Percentiles rank a stretch among this genome's conserved stretches.
Conservation (phyloP, 2,329 filamentous ascomycete species). For the Penicillium sp. region DNA sequence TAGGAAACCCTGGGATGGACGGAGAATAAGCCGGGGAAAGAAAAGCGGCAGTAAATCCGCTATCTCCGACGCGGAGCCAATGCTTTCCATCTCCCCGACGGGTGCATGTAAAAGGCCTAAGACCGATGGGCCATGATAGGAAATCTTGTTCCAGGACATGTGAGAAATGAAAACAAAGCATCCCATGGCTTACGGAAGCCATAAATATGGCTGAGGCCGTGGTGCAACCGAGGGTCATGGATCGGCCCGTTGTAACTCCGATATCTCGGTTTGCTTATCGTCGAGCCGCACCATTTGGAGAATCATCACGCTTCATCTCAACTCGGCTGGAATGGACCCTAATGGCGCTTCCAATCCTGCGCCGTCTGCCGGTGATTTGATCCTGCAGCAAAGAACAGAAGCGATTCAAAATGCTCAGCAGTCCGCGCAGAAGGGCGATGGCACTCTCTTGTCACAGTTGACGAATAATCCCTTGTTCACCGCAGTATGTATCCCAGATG, state of each 20-base stretch:
- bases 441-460: slow-evolving; percentile 42
- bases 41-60: no score
- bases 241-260: slow-evolving; percentile 33
- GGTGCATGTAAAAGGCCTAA: no score
- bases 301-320: slow-evolving; percentile 8
- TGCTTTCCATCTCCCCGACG: neutral
- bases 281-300: slow-evolving; percentile 7
- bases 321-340: slow-evolving; percentile 34
- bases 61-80: no score
- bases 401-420: slow-evolving; percentile 28
- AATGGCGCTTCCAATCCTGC: slow-evolving; percentile 29
- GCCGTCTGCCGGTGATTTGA: slow-evolving; percentile 32
- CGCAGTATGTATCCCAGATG: slow-evolving; percentile 34
- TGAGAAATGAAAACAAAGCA: no score
- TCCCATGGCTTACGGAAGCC: slow-evolving; percentile 1
- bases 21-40: no score
- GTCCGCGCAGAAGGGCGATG: slow-evolving; percentile 30
- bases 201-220: slow-evolving; percentile 1
- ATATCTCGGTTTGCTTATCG: slow-evolving; percentile 19
- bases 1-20: no score
- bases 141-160: no score
- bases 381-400: slow-evolving; percentile 34
- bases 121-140: no score
- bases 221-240: slow-evolving; percentile 3
- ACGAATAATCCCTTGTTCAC: slow-evolving; percentile 48